Conservation (phyloP, 2,329 filamentous ascomycete species). For the Diaporthe amygdali region DNA sequence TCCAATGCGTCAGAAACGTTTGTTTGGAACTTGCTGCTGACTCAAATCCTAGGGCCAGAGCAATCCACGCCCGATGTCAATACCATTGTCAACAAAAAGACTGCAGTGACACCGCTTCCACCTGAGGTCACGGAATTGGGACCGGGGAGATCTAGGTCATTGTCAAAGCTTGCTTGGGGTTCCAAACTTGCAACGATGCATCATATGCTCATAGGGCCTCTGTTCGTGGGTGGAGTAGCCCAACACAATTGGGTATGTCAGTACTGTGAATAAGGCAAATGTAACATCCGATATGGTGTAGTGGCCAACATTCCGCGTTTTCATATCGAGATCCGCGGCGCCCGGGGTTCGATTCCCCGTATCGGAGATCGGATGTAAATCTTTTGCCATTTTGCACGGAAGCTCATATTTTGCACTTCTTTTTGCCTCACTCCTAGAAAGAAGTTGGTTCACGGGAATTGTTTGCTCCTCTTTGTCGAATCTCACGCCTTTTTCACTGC, state of each 20-base stretch:
- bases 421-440: too few relatives aligned
- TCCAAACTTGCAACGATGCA: too few relatives aligned
- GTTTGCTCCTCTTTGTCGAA: too few relatives aligned
- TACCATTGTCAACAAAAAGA: not conserved
- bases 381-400: not conserved
- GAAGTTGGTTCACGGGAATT: too few relatives aligned
- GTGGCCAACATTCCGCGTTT: constrained; percentile 28
- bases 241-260: not conserved
- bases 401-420: too few relatives aligned
- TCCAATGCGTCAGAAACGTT: not conserved
- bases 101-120: not conserved
- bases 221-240: not conserved
- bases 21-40: not conserved
- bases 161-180: rapidly evolving
- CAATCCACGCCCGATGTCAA: not conserved
- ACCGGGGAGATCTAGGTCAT: rapidly evolving
- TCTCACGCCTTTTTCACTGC: too few relatives aligned
- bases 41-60: not conserved
- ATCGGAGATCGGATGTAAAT: constrained; percentile 25
- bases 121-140: not conserved
- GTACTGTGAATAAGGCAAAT: rapidly evolving
- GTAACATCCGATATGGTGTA: constrained; percentile 26
- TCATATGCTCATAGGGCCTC: not conserved
- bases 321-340: constrained; percentile 24
- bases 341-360: constrained; percentile 31